Conservation (phyloP, 305 asterid genomes). For the Fraxinus angustifolia region DNA sequence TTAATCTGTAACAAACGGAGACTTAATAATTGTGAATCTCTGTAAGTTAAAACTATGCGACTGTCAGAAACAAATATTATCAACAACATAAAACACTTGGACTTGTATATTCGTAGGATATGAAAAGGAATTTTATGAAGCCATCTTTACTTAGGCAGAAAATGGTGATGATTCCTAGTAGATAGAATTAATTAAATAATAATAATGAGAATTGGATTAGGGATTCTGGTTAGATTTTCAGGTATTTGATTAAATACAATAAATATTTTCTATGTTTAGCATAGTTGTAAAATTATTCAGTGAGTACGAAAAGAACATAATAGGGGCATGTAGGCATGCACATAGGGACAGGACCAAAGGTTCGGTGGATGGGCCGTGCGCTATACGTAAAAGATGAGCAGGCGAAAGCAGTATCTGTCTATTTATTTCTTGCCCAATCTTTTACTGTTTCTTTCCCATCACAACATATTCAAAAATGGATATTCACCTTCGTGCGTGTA, state of each 20-base stretch:
- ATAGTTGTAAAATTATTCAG: background rate
- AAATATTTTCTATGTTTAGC: background rate
- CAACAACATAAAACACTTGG: background rate
- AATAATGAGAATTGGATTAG: background rate
- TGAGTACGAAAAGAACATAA: background rate
- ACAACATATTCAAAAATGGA: background rate
- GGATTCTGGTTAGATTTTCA: background rate
- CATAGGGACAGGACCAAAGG: constrained; percentile 23
- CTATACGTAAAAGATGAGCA: background rate
- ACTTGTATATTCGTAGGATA: background rate
- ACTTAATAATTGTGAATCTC: background rate
- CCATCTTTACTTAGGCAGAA: background rate
- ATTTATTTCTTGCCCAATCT: background rate
- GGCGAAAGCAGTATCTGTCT: background rate
- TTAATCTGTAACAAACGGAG: no score
- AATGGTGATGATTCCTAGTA: background rate
- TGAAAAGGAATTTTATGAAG: background rate
- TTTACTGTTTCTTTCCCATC: constrained; percentile 2
- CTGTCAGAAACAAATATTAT: background rate
- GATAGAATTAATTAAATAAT: no score
- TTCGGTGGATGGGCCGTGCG: constrained; percentile 15
- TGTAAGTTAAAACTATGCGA: background rate
- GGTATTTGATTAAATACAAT: background rate
- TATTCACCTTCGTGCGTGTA: background rate
- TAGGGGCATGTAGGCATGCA: constrained; percentile 9